Evolutionary conservation across 2,329 filamentous ascomycete species (phyloP).

Genomic region (Conoideocrella luteorostrata): DNA sequence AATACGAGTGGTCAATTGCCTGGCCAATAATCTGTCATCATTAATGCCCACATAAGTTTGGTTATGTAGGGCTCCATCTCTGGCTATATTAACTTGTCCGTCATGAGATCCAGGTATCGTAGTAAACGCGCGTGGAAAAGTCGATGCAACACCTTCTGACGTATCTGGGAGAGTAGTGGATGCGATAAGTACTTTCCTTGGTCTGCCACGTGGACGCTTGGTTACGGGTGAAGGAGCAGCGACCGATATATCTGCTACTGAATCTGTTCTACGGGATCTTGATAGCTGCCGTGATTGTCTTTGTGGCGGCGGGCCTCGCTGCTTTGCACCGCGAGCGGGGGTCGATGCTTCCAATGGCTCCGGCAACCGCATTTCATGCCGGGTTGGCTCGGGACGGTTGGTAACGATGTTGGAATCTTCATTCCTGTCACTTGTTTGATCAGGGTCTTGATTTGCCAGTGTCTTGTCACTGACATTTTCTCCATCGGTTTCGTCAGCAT

Average conservation of each 20-base stretch:
- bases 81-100: no score
- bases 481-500: slow-evolving; percentile 4
- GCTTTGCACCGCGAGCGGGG: slow-evolving; percentile 11
- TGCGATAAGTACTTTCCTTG: slow-evolving; percentile 14
- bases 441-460: neutral
- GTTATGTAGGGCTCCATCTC: no score
- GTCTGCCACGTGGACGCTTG: slow-evolving; percentile 22
- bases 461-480: neutral
- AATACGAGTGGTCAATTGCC: no score
- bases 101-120: neutral
- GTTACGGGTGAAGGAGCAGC: slow-evolving; percentile 1
- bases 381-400: no score
- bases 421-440: neutral
- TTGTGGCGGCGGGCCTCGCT: slow-evolving; percentile 27
- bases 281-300: slow-evolving; percentile 9
- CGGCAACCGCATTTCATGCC: no score
- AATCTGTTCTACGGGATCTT: neutral
- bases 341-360: neutral
- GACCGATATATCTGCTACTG: neutral
- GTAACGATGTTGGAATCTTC: no score
- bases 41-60: no score
- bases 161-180: neutral
- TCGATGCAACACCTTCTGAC: neutral
- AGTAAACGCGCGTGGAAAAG: neutral
- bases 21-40: no score